Evolutionary conservation across 139 green algal species (phyloP).

Genomic region (Chlorella sp.): DNA sequence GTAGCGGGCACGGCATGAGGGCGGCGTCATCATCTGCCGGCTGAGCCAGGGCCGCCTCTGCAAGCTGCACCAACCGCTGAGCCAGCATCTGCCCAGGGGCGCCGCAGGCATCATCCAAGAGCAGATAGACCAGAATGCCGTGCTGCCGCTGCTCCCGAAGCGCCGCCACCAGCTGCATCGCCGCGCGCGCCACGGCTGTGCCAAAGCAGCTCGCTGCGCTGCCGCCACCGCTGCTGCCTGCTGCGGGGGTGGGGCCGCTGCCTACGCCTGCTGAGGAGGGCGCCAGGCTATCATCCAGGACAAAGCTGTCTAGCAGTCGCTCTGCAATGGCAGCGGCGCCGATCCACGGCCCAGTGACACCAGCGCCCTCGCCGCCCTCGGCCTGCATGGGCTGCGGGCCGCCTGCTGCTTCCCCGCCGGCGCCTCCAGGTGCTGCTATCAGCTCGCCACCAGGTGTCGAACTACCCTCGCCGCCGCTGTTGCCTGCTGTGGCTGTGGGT

Average conservation of each 20-base stretch:
- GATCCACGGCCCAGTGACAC: neutral
- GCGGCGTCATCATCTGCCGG: neutral
- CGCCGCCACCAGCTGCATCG: conserved; percentile 18
- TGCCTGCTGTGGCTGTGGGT: neutral
- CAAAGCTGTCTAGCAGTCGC: conserved; percentile 22
- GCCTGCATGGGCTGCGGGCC: conserved; percentile 3
- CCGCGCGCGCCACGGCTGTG: neutral
- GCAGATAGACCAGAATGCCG: neutral
- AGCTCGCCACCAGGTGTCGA: neutral
- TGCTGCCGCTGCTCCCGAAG: conserved; percentile 14
- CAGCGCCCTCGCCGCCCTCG: neutral
- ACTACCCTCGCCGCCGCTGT: neutral
- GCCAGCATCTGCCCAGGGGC: conserved; percentile 15
- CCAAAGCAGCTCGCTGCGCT: neutral
- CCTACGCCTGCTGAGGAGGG: neutral
- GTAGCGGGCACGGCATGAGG: conserved; percentile 14
- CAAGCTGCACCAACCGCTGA: conserved; percentile 32
- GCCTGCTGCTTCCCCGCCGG: neutral
- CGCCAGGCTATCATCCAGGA: neutral
- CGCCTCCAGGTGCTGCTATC: too few relatives aligned
- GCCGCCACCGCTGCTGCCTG: neutral
- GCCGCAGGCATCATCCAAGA: conserved; percentile 13
- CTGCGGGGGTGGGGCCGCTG: too few relatives aligned
- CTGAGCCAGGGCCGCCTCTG: neutral
- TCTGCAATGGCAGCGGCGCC: conserved; percentile 11